Percentiles rank a stretch among this genome's conserved stretches.
Evolutionary conservation across 164 flowering plant species (phyloP).

Genomic region (Vitis labrusca): DNA sequence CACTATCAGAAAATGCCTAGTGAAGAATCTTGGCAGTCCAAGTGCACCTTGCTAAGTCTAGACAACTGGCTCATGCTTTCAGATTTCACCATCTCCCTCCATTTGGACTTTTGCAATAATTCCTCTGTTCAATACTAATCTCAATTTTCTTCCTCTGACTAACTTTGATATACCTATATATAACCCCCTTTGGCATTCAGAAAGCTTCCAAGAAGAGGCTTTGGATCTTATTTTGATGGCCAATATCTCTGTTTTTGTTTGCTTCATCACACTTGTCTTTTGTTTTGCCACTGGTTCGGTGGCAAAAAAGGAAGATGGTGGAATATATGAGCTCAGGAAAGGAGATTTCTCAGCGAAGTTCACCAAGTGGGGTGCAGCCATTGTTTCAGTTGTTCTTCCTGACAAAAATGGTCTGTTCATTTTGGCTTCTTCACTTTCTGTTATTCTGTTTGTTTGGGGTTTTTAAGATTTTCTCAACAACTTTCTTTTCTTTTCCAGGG

Average conservation of each 20-base stretch:
- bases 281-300: constrained; percentile 2
- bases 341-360: constrained; percentile 60
- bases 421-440: neutral
- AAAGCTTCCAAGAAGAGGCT: neutral
- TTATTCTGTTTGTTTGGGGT: neutral
- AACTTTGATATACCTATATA: too few relatives aligned
- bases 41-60: neutral
- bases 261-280: constrained; percentile 6
- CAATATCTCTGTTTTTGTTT: constrained; percentile 14
- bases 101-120: too few relatives aligned
- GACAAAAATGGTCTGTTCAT: constrained; percentile 55
- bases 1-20: too few relatives aligned
- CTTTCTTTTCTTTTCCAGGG: constrained; percentile 37
- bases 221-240: constrained; percentile 4
- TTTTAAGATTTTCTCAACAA: neutral
- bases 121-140: too few relatives aligned
- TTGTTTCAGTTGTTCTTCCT: constrained; percentile 66
- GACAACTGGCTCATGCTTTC: neutral
- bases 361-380: constrained; percentile 78
- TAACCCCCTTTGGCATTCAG: too few relatives aligned
- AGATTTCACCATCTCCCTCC: neutral
- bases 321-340: constrained; percentile 52
- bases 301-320: constrained; percentile 13
- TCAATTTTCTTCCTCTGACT: too few relatives aligned
- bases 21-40: neutral